Evolutionary conservation across 2,329 filamentous ascomycete species (phyloP), one percentile per base, ranked within the genome.

Genomic region (Stylonectria norvegica): DNA sequence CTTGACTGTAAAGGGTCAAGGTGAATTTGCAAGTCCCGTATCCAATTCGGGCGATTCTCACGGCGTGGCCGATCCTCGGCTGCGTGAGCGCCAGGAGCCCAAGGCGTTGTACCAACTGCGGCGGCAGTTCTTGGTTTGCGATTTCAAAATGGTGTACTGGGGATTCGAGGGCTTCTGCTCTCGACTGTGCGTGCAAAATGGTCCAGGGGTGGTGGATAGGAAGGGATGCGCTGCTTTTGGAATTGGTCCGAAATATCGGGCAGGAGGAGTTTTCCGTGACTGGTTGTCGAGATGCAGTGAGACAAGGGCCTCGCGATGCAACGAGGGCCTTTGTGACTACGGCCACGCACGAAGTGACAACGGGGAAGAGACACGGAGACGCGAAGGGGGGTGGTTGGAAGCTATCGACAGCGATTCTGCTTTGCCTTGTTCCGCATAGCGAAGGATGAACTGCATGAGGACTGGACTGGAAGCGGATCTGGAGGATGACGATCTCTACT

Each of bases 11-110:
- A 34, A 36, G 43, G 18, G 36, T 43, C 36, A 37, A 48, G 35
- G 52, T 34, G 48, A 47, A 38, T 44, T 45, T 40, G 47, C 38
- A 42, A 42, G 43, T 45, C 49, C 46, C 45, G 28, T 36, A 42
- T 47, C 37, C 34, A 51, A 39, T 38, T 44, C 42, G 40, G 52
- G 47, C 49, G 44, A 55, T 48, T 49, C 54, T 44, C 36, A 38
- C 42, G 40, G 42, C 36, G 33, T 43, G 36, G 23, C 36, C 28
- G 20, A 32, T 27, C 42, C 25, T 40, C 44, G 44, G 38, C 40
- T 40, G 43, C 38, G 28, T 32, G 31, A 20, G 40, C 42, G 40
- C 37, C 48, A 53, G 39, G 27, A 43, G 36, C 34, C n/a, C 42
- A 45, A 23, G 42, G 40, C 41, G 41, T 48, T 54, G 38, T 49